Evolutionary conservation across 75 land plant species (phyloP), one percentile per base, ranked within the genome.

Genomic region (Pinus taeda): DNA sequence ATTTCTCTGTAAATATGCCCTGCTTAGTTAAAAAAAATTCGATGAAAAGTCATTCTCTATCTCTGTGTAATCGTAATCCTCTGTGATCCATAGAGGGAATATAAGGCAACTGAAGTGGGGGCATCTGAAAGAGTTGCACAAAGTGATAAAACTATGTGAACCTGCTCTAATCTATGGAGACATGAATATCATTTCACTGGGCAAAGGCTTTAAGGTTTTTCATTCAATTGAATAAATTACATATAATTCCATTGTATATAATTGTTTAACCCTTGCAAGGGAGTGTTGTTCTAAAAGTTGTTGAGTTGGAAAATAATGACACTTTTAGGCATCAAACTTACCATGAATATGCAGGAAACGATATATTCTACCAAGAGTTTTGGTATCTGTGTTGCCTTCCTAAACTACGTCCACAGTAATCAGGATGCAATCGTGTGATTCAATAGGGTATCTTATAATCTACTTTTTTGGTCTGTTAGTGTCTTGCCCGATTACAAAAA

Each of bases 61-160:
- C 33, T 33, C 1, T 33, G 33, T 33, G 33, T 33, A 33, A 33
- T 33, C 33, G 1, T 21, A 8, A 1, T 18, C 7, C 11, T 36
- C 20, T 67, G 2, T 67, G 11, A 3, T n/a, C 13, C 7, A 20
- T 87, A 66, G 81, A 93, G 98, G 98, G 29, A 81, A 87, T 53
- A 36, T 87, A n/a, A 88, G 89, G 36, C 96, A 93, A 78, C 98
- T 96, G 3, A 96, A 96, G 59, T 93, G 89, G 88, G 95, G 98
- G 1, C 95, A 95, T 61, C 65, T 95, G 78, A 95, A 84, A 85
- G 79, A 92, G n/a, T 86, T 95, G 24, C 95, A 95, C 74, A 22
- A 66, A 3, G 36, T 79, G 1, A 37, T 92, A 21, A 70, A 65
- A 8, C 45, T 33, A 20, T 71, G 79, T 59, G 84, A 77, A 62